Base-by-base conservation (phyloP, 2,329 filamentous ascomycete genomes). In the Atkinsonella texensis region DNA sequence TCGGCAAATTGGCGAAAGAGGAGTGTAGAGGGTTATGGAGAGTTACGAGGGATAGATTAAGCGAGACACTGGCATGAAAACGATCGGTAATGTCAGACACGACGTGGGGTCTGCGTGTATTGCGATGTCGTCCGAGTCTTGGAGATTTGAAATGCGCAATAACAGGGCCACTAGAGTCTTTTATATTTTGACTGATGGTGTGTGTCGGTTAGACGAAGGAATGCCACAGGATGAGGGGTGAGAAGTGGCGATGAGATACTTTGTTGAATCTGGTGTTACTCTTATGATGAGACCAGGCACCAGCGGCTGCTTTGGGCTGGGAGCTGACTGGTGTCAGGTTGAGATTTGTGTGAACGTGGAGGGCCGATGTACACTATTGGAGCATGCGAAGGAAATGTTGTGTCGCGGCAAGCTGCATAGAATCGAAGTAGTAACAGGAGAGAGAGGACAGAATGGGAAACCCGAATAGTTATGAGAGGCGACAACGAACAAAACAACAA, bases 161-260 rank as follows among this genome's bases (percentile, higher is more conserved):
- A 45, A n/a, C 23, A 31, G 42, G 12, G 46, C 47, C 41, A 46
- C 43, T 44, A 33, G 48, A 38, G 35, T 53, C 50, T 55, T 56
- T 52, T 56, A 55, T 57, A 53, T n/a, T 23, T 18, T 50, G 28
- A 12, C 31, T 6, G 38, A 41, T 47, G 28, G 39, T 23, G 33
- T 38, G 23, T 12, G 40, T 17, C 15, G 20, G 46, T 50, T 49
- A 51, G 48, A 46, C 53, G 52, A 51, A 55, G 51, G 38, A 55
- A 55, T 52, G 45, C 38, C 55, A 35, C 32, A 12, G 41, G 28
- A 50, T 50, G 52, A 49, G 53, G 49, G 53, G 54, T 56, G 54
- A 52, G 35, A 49, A 50, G 51, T 55, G 54, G 50, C 41, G 52
- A 52, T 31, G 33, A 45, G 43, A 31, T 33, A n/a, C 17, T 45